phyloP scores from a whole-genome alignment of 2,329 filamentous ascomycete genomes.

The Orbilia javanica region DNA sequence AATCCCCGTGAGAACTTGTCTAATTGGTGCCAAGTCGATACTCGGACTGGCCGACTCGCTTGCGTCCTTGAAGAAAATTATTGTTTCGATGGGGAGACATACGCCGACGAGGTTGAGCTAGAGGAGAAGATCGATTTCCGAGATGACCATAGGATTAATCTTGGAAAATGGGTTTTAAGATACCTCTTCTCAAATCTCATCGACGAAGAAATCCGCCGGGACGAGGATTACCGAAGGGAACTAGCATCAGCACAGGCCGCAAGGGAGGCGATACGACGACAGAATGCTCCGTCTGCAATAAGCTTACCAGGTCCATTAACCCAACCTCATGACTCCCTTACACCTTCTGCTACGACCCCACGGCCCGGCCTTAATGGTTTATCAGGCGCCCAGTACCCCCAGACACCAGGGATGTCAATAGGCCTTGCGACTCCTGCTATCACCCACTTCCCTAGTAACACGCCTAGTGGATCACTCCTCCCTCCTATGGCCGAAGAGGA shows the following conservation, averaged over 20 bases:
- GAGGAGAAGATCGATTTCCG: constrained; percentile 82
- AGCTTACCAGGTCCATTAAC: constrained; percentile 67
- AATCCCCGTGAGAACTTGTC: constrained; percentile 91
- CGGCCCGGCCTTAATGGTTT: constrained; percentile 70
- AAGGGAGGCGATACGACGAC: constrained; percentile 70
- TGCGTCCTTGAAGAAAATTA: constrained; percentile 94
- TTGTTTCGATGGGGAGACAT: constrained; percentile 97
- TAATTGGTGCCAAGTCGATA: constrained; percentile 96
- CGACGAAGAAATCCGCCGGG: constrained; percentile 87
- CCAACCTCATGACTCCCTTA: constrained; percentile 59
- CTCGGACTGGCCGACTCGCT: constrained; percentile 89
- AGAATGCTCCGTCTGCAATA: constrained; percentile 74
- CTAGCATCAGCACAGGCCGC: constrained; percentile 75
- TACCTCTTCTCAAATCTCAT: constrained; percentile 92
- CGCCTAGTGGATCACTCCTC: constrained; percentile 65
- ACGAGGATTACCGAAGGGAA: constrained; percentile 78
- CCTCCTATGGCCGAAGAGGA: constrained; percentile 69
- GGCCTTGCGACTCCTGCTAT: constrained; percentile 77
- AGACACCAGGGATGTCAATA: constrained; percentile 82
- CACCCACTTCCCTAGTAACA: constrained; percentile 60
- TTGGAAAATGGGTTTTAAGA: constrained; percentile 94
- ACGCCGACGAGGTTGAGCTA: constrained; percentile 86
- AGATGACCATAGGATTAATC: constrained; percentile 96
- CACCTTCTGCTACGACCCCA: constrained; percentile 70
- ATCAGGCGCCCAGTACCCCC: constrained; percentile 71